Percentiles rank a stretch among this genome's conserved stretches.
These are phyloP conservation scores for Ensete ventricosum DNA, from an alignment of 176 grass and related monocot species.

Conservation along the genomic window DNA sequence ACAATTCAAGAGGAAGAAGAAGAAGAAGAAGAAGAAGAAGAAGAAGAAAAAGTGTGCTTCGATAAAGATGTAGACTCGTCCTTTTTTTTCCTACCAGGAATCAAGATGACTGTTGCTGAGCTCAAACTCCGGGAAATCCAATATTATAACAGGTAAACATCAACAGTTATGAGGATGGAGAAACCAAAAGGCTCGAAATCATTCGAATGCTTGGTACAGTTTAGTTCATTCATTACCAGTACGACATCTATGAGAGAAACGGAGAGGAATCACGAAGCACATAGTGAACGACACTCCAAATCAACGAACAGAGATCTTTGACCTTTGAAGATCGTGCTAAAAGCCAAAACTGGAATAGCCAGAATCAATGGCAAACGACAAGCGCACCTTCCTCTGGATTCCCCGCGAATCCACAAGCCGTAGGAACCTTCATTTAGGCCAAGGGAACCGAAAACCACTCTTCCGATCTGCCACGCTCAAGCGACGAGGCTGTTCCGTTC, in stretches of 20 bases:
- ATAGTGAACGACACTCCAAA: background rate
- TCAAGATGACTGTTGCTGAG: background rate
- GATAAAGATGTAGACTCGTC: too few species aligned
- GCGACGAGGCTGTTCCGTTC: background rate
- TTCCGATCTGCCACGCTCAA: background rate
- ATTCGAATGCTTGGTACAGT: background rate
- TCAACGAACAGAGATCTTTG: background rate
- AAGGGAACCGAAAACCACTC: background rate
- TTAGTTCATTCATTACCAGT: background rate
- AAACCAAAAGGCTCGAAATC: background rate
- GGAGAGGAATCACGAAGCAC: background rate
- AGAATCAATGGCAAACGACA: background rate
- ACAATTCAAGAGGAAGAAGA: background rate
- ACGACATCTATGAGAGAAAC: background rate
- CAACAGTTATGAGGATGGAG: background rate
- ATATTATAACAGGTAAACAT: background rate
- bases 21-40: background rate
- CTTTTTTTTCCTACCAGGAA: too few species aligned
- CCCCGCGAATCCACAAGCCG: background rate
- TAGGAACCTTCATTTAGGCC: constrained; percentile 2
- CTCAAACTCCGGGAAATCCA: background rate
- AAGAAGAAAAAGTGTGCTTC: background rate
- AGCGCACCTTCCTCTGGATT: constrained; percentile 7
- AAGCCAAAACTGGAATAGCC: background rate
- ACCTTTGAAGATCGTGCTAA: background rate